phyloP scores from a whole-genome alignment of 495 filamentous ascomycete species.

The Xylaria nigripes region DNA sequence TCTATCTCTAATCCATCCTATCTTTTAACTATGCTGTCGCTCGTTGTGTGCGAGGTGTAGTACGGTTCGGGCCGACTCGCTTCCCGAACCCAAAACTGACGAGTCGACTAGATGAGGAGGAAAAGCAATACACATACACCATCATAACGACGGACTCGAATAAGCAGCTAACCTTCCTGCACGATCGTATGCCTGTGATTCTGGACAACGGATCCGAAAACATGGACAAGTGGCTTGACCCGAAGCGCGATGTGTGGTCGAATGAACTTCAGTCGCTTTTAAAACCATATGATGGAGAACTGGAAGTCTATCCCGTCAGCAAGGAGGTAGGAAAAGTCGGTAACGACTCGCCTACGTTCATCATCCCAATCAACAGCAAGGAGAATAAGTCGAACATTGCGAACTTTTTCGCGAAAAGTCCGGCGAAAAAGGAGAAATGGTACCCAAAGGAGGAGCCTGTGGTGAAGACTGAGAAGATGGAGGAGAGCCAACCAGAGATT shows the following conservation, averaged over 20 bases:
- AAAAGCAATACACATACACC: slow-evolving; percentile 76
- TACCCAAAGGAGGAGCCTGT: neutral
- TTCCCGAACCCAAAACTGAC: neutral
- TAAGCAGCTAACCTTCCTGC: slow-evolving; percentile 70
- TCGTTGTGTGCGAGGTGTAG: neutral
- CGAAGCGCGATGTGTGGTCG: slow-evolving; percentile 60
- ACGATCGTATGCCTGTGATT: slow-evolving; percentile 94
- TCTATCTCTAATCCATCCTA: neutral
- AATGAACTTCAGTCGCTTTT: slow-evolving; percentile 67
- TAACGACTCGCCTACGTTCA: slow-evolving; percentile 77
- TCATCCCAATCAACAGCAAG: slow-evolving; percentile 70
- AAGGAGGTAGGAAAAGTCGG: slow-evolving; percentile 93
- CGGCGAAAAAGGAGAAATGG: slow-evolving; percentile 10
- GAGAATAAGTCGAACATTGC: slow-evolving; percentile 89
- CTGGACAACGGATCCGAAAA: slow-evolving; percentile 65
- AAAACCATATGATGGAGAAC: slow-evolving; percentile 66
- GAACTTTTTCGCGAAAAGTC: slow-evolving; percentile 70
- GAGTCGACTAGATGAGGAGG: slow-evolving; percentile 35
- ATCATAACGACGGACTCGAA: slow-evolving; percentile 86
- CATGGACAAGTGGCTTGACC: slow-evolving; percentile 75
- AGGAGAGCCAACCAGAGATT: slow-evolving; percentile 19
- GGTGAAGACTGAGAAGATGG: neutral
- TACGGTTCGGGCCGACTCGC: neutral
- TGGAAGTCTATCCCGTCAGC: slow-evolving; percentile 78
- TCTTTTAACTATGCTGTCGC: neutral